Evolutionary conservation across 768 basidiomycete genomes (phyloP), one percentile per base, ranked within the genome.

Genomic region (Tremella yokohamensis): DNA sequence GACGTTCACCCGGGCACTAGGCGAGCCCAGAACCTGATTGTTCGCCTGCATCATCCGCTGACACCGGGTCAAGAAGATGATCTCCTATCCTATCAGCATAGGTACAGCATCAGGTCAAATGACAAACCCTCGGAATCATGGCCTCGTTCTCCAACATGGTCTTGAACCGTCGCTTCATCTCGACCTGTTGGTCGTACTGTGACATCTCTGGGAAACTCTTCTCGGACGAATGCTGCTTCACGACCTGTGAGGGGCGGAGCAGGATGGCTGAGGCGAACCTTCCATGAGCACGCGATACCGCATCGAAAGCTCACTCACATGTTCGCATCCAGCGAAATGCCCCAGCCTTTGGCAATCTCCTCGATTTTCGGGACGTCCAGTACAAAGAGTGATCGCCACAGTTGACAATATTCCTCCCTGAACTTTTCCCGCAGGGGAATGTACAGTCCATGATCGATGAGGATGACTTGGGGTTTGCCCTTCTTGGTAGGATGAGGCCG

Each of bases 401-500:
- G 78, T 3, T 79, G 77, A 16, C 87, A 86, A 80, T 92, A 94
- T 56, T 93, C 83, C 29, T 81, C 78, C 61, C 83, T 82, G 73
- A 96, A 90, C 1, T 79, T 73, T 16, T 85, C 82, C 15, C 83
- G 75, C 2, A 91, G 82, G 8, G 80, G 79, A 39, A 93, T 88
- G 70, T 94, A 96, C 11, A 97, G 79, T 0, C 93, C 93, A 72
- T 97, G 93, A 72, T 97, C 93, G 65, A 97, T 84, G 12, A 96
- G 80, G 29, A 96, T 87, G 61, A 80, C 67, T 52, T 80, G 78
- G 7, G 79, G 78, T 45, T 76, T 70, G 0, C 68, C 69, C 15
- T 73, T 73, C 55, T 77, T 84, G 77, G 83, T 8, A 82, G 88
- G 66, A 86, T 83, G 76, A 84, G 73, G 74, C 45, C 79, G 83